A percentile compares a stretch with the other conserved stretches of the same genome.
Conservation (phyloP, 2,329 filamentous ascomycete genomes). For the Amesomyces nigricolor region DNA sequence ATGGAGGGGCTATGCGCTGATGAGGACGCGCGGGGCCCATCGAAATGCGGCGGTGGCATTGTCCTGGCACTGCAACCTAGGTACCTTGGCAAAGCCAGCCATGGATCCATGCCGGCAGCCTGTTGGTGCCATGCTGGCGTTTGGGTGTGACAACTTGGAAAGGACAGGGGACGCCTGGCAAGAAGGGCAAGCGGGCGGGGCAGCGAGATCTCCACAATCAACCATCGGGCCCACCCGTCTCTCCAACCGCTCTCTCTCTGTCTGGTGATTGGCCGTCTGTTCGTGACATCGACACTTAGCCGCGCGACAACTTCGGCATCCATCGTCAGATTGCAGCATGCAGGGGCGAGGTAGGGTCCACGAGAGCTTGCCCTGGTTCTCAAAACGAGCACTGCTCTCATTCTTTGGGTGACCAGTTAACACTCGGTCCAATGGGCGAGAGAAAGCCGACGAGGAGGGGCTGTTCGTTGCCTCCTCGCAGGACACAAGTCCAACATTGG, state of each 20-base stretch:
- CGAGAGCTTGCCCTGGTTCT: no score
- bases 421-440: no score
- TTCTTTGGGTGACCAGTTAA: no score
- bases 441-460: no score
- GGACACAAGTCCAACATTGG: no score
- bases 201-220: not conserved
- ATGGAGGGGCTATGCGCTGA: slow-evolving; percentile 9
- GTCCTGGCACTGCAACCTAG: slow-evolving; percentile 5
- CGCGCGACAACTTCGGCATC: slow-evolving; percentile 13
- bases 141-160: slow-evolving; percentile 9
- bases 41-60: not conserved
- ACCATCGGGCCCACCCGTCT: not conserved
- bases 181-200: not conserved
- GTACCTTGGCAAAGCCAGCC: not conserved
- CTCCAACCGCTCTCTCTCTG: not conserved
- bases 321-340: slow-evolving; percentile 5
- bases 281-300: no score
- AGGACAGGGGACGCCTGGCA: slow-evolving; percentile 1
- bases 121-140: not conserved
- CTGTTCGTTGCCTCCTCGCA: no score
- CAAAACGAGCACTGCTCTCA: no score
- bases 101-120: not conserved
- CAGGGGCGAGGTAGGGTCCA: not conserved
- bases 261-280: not conserved
- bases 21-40: slow-evolving; percentile 5